These are phyloP conservation scores for Wilcoxina mikolae DNA, from an alignment of 495 filamentous ascomycete genomes.

Conservation along the genomic window DNA sequence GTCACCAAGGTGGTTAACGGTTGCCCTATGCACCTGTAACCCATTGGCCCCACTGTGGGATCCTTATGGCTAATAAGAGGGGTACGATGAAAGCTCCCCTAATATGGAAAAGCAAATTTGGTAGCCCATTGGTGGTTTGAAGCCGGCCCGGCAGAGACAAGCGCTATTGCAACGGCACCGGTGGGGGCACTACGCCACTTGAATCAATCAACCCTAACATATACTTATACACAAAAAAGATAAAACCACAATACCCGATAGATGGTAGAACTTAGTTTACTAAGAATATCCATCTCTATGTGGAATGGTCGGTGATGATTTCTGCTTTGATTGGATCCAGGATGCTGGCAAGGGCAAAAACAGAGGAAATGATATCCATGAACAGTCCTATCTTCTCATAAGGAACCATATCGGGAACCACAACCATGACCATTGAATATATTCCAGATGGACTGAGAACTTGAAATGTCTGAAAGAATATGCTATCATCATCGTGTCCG, in stretches of 20 bases:
- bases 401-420: conserved; percentile 37
- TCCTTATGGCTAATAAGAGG: no score
- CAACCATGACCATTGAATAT: conserved; percentile 37
- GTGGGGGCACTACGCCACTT: neutral
- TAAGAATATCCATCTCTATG: conserved; percentile 10
- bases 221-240: neutral
- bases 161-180: neutral
- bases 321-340: conserved; percentile 36
- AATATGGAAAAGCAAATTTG: no score
- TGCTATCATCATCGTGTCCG: conserved; percentile 26
- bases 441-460: conserved; percentile 42
- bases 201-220: neutral
- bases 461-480: conserved; percentile 41
- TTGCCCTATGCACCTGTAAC: no score
- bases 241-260: neutral
- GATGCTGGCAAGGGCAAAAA: conserved; percentile 34
- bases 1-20: no score
- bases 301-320: conserved; percentile 21
- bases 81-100: no score
- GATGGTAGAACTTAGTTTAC: neutral
- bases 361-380: conserved; percentile 35
- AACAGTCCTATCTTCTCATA: conserved; percentile 33
- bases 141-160: neutral
- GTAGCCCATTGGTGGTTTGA: neutral
- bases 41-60: no score